Evolutionary conservation across 208 protist species (phyloP).

Genomic region (Crithidia thermophila): DNA sequence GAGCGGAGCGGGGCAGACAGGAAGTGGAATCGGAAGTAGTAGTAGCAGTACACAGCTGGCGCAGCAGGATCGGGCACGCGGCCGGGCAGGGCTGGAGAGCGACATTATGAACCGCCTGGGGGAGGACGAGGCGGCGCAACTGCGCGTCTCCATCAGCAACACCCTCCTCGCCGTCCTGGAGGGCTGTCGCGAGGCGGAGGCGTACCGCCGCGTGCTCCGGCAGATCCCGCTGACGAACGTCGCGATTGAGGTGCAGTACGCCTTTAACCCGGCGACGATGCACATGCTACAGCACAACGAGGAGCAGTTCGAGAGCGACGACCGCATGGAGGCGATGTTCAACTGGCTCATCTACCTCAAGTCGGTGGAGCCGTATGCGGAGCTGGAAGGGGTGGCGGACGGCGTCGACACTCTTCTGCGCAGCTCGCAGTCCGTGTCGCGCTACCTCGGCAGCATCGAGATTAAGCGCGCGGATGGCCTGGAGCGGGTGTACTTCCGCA

Average conservation of each 20-base stretch:
- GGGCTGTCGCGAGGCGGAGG: constrained; percentile 53
- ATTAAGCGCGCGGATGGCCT: constrained; percentile 66
- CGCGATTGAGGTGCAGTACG: constrained; percentile 46
- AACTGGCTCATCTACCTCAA: constrained; percentile 82
- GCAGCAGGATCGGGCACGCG: not conserved
- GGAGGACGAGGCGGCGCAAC: constrained; percentile 39
- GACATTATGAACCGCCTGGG: constrained; percentile 38
- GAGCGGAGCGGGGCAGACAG: not conserved
- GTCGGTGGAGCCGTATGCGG: constrained; percentile 50
- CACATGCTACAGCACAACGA: constrained; percentile 41
- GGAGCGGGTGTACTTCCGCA: constrained; percentile 86
- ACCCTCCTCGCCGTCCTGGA: constrained; percentile 75
- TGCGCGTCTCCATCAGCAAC: constrained; percentile 58
- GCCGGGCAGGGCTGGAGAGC: constrained; percentile 1
- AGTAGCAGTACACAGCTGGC: not conserved
- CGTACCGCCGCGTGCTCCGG: constrained; percentile 52
- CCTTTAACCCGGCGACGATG: constrained; percentile 29
- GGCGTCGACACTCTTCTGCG: constrained; percentile 56
- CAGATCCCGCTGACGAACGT: constrained; percentile 63
- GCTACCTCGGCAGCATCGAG: constrained; percentile 76
- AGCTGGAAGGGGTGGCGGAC: constrained; percentile 30
- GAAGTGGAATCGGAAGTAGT: no score
- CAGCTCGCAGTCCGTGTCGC: constrained; percentile 37
- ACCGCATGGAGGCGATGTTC: constrained; percentile 56
- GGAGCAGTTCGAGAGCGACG: constrained; percentile 50